Base-by-base conservation (phyloP, 257 asterid species). In the Solanum pimpinellifolium region DNA sequence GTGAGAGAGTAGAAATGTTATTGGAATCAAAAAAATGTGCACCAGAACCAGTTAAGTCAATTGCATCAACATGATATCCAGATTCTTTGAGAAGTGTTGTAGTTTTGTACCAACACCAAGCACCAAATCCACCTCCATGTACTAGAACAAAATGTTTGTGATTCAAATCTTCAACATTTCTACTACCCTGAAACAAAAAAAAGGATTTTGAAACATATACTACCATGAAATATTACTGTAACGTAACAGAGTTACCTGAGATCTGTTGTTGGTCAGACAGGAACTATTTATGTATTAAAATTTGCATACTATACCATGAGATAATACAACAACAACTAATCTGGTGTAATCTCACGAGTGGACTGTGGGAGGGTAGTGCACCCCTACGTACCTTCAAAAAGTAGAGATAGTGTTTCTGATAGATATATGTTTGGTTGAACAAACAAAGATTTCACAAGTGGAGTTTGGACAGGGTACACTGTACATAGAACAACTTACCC, bases 31-130 rank as follows among this genome's bases (percentile, higher is more conserved):
- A 92, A 68, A 88, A 91, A 73, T 93, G 88, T 41, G 91, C 66
- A 2, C 95, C 95, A 83, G 95, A 93, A 46, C 94, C 95, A 66
- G 93, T 86, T 85, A 93, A 93, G 89, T 93, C 94, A 20, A 93
- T 89, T 15, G 95, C 92, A 85, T 91, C 89, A 85, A 93, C 96
- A 86, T 89, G 88, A 87, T 86, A 88, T 7, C 91, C 89, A 78
- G 60, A 46, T 78, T 93, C 93, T 89, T 92, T 92, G n/a, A 93
- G 85, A 23, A 92, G 93, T 83, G 96, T 92, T 78, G 92, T 93
- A 41, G 92, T 90, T 86, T 93, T 93, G 93, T 93, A 93, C 96
- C 96, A 93, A 89, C 96, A 93, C 96, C 96, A 93, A 68, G 96
- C 94, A 31, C 96, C 96, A 85, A 92, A 93, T 13, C 96, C 96